Evolutionary conservation across 2,329 filamentous ascomycete genomes (phyloP).

Genomic region (Ceratocystis albifundus): DNA sequence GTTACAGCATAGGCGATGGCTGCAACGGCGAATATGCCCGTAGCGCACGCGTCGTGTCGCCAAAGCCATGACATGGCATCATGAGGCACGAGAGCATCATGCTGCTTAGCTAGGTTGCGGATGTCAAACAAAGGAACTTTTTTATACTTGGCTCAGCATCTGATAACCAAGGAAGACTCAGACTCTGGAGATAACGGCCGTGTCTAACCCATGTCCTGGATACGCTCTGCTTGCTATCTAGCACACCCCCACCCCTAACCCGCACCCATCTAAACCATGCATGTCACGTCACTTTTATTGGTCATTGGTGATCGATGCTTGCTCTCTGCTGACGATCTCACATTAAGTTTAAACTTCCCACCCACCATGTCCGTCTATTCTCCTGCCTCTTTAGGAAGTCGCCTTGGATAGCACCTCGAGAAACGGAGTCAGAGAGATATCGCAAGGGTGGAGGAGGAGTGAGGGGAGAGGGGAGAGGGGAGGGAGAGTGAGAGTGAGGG

Average conservation of each 20-base stretch:
- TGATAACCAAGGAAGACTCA: not conserved
- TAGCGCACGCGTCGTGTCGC: not conserved
- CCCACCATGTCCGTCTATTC: not conserved
- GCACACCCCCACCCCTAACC: not conserved
- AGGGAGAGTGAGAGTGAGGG: not conserved
- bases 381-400: constrained; percentile 22
- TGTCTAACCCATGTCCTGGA: not conserved
- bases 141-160: not conserved
- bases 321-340: not conserved
- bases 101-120: not conserved
- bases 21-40: not conserved
- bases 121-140: constrained; percentile 3
- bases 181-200: not conserved
- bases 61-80: not conserved
- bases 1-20: not conserved
- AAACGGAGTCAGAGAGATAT: not conserved
- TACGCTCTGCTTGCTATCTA: not conserved
- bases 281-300: not conserved
- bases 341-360: not conserved
- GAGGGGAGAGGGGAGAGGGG: not conserved
- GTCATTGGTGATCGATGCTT: too few species aligned
- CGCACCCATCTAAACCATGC: not conserved
- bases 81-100: not conserved
- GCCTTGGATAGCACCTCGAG: not conserved
- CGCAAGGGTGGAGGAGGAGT: not conserved